These are phyloP conservation scores for Metschnikowia lunata DNA, from an alignment of 805 yeast species.

Conservation along the genomic window DNA sequence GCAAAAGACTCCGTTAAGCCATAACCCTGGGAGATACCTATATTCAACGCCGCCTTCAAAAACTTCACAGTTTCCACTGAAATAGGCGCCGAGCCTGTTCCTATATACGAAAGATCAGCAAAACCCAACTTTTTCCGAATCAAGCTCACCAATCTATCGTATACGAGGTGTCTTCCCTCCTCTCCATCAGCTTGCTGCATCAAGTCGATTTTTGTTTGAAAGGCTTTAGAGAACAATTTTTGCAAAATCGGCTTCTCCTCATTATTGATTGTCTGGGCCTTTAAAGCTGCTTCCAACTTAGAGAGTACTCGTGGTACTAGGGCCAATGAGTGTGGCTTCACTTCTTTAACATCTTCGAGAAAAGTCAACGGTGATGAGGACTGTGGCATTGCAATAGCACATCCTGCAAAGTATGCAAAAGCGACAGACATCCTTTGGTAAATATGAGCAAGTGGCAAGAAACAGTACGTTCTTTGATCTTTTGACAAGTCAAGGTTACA, in stretches of 20 bases:
- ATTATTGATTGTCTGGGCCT: slow-evolving; percentile 24
- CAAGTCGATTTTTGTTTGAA: slow-evolving; percentile 25
- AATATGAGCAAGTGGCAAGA: slow-evolving; percentile 26
- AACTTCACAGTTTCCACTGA: slow-evolving; percentile 20
- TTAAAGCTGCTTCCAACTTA: slow-evolving; percentile 45
- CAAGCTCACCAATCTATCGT: slow-evolving; percentile 29
- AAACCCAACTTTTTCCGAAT: slow-evolving; percentile 31
- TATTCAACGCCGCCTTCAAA: slow-evolving; percentile 22
- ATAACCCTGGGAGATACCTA: slow-evolving; percentile 30
- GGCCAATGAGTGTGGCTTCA: slow-evolving; percentile 50
- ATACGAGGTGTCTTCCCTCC: slow-evolving; percentile 31
- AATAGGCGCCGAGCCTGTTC: slow-evolving; percentile 28
- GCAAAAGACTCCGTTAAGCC: slow-evolving; percentile 32
- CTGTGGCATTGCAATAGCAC: slow-evolving; percentile 28
- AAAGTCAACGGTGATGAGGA: slow-evolving; percentile 43
- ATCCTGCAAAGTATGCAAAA: slow-evolving; percentile 14
- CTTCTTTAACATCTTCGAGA: slow-evolving; percentile 52
- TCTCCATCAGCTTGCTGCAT: slow-evolving; percentile 39
- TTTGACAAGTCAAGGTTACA: slow-evolving; percentile 1
- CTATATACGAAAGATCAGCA: slow-evolving; percentile 23
- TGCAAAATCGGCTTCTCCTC: slow-evolving; percentile 28
- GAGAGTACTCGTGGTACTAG: slow-evolving; percentile 64
- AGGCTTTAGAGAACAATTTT: slow-evolving; percentile 27
- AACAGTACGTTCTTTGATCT: slow-evolving; percentile 14
- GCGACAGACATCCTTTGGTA: slow-evolving; percentile 18